A percentile compares a stretch with the other conserved stretches of the same genome.
Conservation (phyloP, 169 alveolate genomes). For the Plasmodium cynomolgi region DNA sequence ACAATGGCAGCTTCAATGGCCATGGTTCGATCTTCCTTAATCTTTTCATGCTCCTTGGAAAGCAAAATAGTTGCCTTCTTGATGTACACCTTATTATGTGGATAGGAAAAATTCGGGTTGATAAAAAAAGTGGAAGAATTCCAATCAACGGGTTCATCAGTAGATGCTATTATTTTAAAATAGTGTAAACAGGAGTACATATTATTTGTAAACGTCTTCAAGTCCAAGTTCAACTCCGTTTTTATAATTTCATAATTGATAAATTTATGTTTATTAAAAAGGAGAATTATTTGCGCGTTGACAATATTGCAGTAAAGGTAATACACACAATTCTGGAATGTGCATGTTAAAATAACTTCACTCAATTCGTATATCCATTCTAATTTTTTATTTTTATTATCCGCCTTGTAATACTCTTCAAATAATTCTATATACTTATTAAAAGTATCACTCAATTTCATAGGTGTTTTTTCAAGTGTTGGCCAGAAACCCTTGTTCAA, state of each 20-base stretch:
- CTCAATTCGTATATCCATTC: slow-evolving; percentile 86
- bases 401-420: slow-evolving; percentile 79
- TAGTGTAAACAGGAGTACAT: slow-evolving; percentile 50
- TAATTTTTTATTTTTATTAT: slow-evolving; percentile 80
- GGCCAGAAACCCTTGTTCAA: slow-evolving; percentile 88
- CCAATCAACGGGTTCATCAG: slow-evolving; percentile 48
- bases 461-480: slow-evolving; percentile 59
- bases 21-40: slow-evolving; percentile 84
- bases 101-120: slow-evolving; percentile 34
- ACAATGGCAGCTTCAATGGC: slow-evolving; percentile 92
- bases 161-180: slow-evolving; percentile 23
- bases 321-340: slow-evolving; percentile 1
- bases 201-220: slow-evolving; percentile 54
- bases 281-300: slow-evolving; percentile 81
- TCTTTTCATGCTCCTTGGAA: slow-evolving; percentile 69
- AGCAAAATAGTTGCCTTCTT: slow-evolving; percentile 53
- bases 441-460: slow-evolving; percentile 76
- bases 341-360: slow-evolving; percentile 72
- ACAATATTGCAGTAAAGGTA: slow-evolving; percentile 79
- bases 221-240: slow-evolving; percentile 32
- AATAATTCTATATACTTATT: slow-evolving; percentile 75
- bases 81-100: slow-evolving; percentile 43
- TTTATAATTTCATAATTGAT: slow-evolving; percentile 61
- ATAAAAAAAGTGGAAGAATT: slow-evolving; percentile 48
- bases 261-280: slow-evolving; percentile 76